A percentile compares a stretch with the other conserved stretches of the same genome.
These are phyloP conservation scores for Serendipita sp. DNA, from an alignment of 768 basidiomycete genomes.

Conservation along the genomic window DNA sequence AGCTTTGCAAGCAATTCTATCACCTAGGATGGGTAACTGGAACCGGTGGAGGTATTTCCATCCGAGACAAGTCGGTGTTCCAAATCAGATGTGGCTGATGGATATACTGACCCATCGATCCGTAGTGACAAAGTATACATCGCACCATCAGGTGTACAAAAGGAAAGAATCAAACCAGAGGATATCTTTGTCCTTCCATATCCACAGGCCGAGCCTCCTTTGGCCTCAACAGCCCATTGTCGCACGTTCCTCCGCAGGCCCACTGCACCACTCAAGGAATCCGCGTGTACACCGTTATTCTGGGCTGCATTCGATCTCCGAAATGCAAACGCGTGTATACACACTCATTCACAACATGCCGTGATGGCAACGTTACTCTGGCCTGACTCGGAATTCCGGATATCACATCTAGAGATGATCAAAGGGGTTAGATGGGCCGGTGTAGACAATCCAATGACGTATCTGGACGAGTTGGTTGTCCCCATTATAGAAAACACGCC, in stretches of 20 bases:
- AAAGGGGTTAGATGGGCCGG: slow-evolving; percentile 72
- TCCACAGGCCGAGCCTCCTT: slow-evolving; percentile 36
- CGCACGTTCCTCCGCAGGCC: slow-evolving; percentile 69
- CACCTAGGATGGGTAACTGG: slow-evolving; percentile 85
- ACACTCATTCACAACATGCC: slow-evolving; percentile 80
- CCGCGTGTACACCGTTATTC: slow-evolving; percentile 79
- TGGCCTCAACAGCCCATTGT: slow-evolving; percentile 40
- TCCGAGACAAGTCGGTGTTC: slow-evolving; percentile 41
- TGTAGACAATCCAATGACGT: slow-evolving; percentile 57
- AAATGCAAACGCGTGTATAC: slow-evolving; percentile 71
- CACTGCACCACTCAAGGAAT: slow-evolving; percentile 55
- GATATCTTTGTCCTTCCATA: slow-evolving; percentile 82
- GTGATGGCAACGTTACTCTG: slow-evolving; percentile 78
- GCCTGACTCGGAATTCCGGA: slow-evolving; percentile 51
- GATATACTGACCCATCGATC: neutral
- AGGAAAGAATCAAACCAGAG: slow-evolving; percentile 66
- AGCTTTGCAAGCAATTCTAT: slow-evolving; percentile 73
- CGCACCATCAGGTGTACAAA: slow-evolving; percentile 81
- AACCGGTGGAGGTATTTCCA: slow-evolving; percentile 69
- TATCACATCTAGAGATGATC: slow-evolving; percentile 83
- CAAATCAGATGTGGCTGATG: neutral
- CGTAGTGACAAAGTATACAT: slow-evolving; percentile 63
- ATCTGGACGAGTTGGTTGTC: slow-evolving; percentile 69
- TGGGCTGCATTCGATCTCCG: slow-evolving; percentile 80
- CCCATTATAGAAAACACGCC: slow-evolving; percentile 90